Evolutionary conservation across 1,284 basidiomycete genomes (phyloP), one percentile per base, ranked within the genome.

Genomic region (Puccinia horiana): DNA sequence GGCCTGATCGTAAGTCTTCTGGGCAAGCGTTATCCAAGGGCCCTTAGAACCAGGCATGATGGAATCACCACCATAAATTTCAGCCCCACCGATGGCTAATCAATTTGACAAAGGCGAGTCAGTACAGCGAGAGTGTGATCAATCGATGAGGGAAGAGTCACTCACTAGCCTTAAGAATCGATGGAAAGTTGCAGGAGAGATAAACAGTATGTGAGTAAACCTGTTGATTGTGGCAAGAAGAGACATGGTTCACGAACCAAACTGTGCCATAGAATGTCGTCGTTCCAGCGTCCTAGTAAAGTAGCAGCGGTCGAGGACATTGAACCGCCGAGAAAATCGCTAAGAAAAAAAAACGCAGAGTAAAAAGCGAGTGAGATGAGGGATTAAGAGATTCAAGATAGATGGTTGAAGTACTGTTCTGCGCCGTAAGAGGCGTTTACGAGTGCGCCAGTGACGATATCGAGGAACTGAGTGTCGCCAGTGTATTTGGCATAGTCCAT

Each of bases 401-500:
- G 26, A 65, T 14, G 40, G 42, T 42, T n/a, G 29, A 77, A 4
- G 9, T 52, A 81, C 79, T 73, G 70, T 61, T 81, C 37, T n/a
- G 54, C 12, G 14, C 79, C 79, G 58, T 81, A 81, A 11, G 79
- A 52, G n/a, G 79, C 35, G 29, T 81, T 81, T 14, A 81, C 79
- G 40, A 81, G 72, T 20, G 79, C 79, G 23, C 79, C 79, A 44
- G 79, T 65, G 37, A 81, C 79, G 35, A 81, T 37, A 40, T 81
- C 72, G 52, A 81, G 61, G 56, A 81, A 81, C 61, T 65, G 37
- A 35, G 72, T 81, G 61, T 81, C 79, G 26, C 79, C 79, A 8
- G 79, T 81, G 14, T 75, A 81, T 74, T 81, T 81, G 23, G 79
- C 79, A 65, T 81, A 61, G 72, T 81, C 79, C 70, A 81, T 74